Evolutionary conservation across 768 basidiomycete species (phyloP), one percentile per base, ranked within the genome.

Genomic region (Tricholoma hemisulphureum): DNA sequence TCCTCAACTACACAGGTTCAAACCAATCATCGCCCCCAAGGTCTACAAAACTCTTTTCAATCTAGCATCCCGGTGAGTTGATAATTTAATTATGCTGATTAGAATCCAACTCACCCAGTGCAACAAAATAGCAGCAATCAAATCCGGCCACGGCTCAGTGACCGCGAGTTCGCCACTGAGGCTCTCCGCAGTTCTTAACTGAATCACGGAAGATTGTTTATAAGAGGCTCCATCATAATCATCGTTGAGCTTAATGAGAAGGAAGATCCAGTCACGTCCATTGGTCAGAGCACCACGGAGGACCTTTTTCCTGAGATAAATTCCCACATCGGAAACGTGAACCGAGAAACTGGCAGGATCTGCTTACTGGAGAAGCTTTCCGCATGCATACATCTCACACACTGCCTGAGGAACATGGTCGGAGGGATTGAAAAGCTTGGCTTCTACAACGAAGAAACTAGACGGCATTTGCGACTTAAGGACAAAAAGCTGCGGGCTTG

Each of bases 191-290:
- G 61, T 57, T 41, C 56, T 54, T 57, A 53, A 58, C 61, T 64
- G 60, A 35, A 63, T 31, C 43, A 60, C 39, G 57, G 54, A 52
- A 58, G 63, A 61, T 32, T 59, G 41, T 55, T 56, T 57, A 53
- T 62, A 67, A 51, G 60, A 60, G 50, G 64, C 62, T 58, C 64
- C 64, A n/a, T 61, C 45, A 55, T 64, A 57, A 62, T 67, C 52
- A 35, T 52, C 23, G 58, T 65, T 62, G 58, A 67, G 49, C 39
- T 26, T 58, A 62, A 67, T 60, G 37, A 67, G 50, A 55, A 65
- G 35, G 59, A 67, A 67, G 48, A 66, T 37, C 65, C 65, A 64
- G 61, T 65, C 61, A 41, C 62, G 62, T 37, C 64, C 64, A 26
- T 65, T 62, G 21, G 65, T 64, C 61, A 66, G 35, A 43, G 62